These are phyloP conservation scores for Fusarium vanettenii DNA, from an alignment of 2,329 filamentous ascomycete species.

Conservation along the genomic window DNA sequence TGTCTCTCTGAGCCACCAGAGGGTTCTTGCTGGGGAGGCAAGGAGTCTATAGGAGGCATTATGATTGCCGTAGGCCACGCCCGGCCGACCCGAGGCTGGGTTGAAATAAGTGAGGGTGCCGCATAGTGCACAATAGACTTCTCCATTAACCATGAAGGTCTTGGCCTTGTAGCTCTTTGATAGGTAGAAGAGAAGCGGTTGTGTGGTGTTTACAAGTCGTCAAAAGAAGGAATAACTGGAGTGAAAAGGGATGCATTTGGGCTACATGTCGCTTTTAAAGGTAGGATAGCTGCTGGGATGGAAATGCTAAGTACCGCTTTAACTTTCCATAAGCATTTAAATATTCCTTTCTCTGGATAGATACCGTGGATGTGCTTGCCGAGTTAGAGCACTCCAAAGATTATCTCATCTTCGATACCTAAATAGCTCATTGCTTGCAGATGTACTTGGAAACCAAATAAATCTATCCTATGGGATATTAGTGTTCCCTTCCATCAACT, in stretches of 20 bases:
- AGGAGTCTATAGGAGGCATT: neutral
- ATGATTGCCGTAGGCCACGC: neutral
- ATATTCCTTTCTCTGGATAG: neutral
- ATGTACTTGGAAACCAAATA: neutral
- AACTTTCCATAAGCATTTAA: neutral
- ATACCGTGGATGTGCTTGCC: neutral
- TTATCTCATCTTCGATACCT: neutral
- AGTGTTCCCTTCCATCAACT: neutral
- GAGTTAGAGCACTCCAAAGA: neutral
- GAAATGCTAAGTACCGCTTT: neutral
- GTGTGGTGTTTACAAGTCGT: neutral
- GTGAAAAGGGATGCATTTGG: neutral
- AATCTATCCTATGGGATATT: no score
- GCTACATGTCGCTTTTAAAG: neutral
- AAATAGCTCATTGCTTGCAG: neutral
- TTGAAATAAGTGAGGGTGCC: neutral
- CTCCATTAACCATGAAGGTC: neutral
- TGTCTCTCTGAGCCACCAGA: neutral
- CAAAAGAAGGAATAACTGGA: neutral
- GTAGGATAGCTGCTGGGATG: neutral
- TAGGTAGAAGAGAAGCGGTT: neutral
- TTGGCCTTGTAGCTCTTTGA: neutral
- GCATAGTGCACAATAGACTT: neutral
- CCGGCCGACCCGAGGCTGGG: neutral
- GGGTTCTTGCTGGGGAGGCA: neutral